Conservation (phyloP, 1,284 basidiomycete species). For the Sanghuangporus sanghuang region DNA sequence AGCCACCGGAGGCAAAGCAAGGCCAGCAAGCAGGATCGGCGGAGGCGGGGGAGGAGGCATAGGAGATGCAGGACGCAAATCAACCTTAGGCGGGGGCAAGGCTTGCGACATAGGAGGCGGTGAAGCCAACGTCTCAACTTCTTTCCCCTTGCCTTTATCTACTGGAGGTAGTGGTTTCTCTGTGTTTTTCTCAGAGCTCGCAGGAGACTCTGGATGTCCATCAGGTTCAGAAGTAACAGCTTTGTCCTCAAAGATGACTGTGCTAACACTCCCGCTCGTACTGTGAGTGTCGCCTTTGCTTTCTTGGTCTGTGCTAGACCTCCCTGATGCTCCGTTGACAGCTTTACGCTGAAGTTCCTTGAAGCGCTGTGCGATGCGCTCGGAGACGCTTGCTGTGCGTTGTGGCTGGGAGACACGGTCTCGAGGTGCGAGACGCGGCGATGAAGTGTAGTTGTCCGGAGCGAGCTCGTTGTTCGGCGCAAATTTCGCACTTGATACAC, state of each 20-base stretch:
- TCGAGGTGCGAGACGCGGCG: slow-evolving; percentile 58
- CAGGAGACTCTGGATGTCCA: background rate
- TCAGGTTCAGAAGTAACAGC: slow-evolving; percentile 12
- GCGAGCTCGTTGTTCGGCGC: slow-evolving; percentile 59
- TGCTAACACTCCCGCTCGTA: slow-evolving; percentile 9
- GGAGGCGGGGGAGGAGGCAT: slow-evolving; percentile 36
- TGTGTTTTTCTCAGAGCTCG: slow-evolving; percentile 31
- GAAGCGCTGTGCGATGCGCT: slow-evolving; percentile 69
- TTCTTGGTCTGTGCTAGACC: slow-evolving; percentile 21
- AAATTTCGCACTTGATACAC: slow-evolving; percentile 64
- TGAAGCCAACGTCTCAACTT: slow-evolving; percentile 44
- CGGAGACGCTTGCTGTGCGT: slow-evolving; percentile 66
- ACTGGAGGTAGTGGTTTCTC: slow-evolving; percentile 43
- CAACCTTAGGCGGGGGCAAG: slow-evolving; percentile 36
- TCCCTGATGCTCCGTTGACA: slow-evolving; percentile 32
- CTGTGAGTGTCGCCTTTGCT: background rate
- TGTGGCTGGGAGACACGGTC: slow-evolving; percentile 41
- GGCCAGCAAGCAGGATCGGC: slow-evolving; percentile 68
- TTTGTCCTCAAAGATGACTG: slow-evolving; percentile 27
- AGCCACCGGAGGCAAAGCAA: slow-evolving; percentile 57
- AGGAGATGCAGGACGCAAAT: slow-evolving; percentile 31
- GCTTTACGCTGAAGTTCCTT: slow-evolving; percentile 66
- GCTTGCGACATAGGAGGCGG: slow-evolving; percentile 61
- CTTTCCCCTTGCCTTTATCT: slow-evolving; percentile 78
- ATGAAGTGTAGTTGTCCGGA: slow-evolving; percentile 66